Conservation (phyloP, 345 rosid genomes). For the Nasturtium officinale region DNA sequence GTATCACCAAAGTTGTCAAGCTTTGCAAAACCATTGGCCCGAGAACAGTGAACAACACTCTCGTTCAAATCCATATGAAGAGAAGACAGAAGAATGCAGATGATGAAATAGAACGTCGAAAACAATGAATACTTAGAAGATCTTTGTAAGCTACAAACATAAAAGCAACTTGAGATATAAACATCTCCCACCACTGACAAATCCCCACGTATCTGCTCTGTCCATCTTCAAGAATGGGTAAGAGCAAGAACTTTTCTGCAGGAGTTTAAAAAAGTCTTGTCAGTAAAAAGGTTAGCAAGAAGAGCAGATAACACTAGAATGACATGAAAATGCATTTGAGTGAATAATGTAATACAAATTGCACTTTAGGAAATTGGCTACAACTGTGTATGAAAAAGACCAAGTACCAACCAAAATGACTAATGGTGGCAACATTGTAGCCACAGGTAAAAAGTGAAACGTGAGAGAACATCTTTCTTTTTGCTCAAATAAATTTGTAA, state of each 20-base stretch:
- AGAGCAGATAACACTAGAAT: not conserved
- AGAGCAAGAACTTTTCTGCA: conserved; percentile 30
- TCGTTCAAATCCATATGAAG: conserved; percentile 67
- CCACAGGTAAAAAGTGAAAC: conserved; percentile 36
- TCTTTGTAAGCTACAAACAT: conserved; percentile 36
- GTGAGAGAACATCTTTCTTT: conserved; percentile 21
- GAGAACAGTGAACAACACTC: conserved; percentile 48
- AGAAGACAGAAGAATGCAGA: conserved; percentile 26
- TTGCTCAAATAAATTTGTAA: conserved; percentile 6
- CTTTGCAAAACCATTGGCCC: conserved; percentile 46
- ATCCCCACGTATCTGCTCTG: conserved; percentile 86
- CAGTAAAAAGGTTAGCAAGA: conserved; percentile 22
- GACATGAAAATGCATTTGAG: conserved; percentile 6
- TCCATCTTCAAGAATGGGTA: conserved; percentile 56
- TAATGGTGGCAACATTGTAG: conserved; percentile 33
- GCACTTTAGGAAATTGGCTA: conserved; percentile 15
- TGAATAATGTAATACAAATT: conserved; percentile 4
- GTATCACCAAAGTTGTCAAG: conserved; percentile 67
- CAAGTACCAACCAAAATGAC: conserved; percentile 34
- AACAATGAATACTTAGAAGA: conserved; percentile 33
- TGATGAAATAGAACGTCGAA: conserved; percentile 9
- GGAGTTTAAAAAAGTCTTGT: conserved; percentile 3
- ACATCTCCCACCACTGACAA: conserved; percentile 78
- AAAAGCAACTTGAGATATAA: conserved; percentile 44
- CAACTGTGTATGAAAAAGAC: conserved; percentile 35